Base-by-base conservation (phyloP, 192 early-diverging fungal genomes). In the Chytriomyces hyalinus region DNA sequence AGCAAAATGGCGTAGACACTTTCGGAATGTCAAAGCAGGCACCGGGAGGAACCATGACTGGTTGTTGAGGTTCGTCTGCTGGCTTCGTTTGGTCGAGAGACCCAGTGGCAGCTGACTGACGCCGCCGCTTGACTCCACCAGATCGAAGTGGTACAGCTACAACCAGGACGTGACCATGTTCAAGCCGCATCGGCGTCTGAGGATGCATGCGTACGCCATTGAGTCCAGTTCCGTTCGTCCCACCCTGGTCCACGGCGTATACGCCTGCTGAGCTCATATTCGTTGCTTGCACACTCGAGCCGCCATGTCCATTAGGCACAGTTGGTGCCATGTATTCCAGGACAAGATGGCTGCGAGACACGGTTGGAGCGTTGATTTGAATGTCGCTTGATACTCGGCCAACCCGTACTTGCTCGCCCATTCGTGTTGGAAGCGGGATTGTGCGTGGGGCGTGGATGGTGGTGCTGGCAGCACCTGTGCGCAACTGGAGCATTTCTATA, bases 181-280 rank as follows among this genome's bases (percentile, higher is more conserved):
- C 20, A 20, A 57, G 20, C 4, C 20, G 53, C 13, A 57, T 57
- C 15, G 53, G 53, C 4, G 13, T 57, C 3, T 57, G 53, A 13
- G 53, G 53, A 20, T 13, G 15, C 15, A 57, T 13, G 20, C 53
- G 53, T 13, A 57, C 53, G 20, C 53, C 53, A 20, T 57, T 57
- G 53, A 57, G 53, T 13, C 53, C 53, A n/a, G 53, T 57, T 57
- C 53, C 53, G 53, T 57, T 57, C 15, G 53, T 57, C 20, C 53
- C 53, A 20, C 53, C 53, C 53, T 57, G 13, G 53, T 57, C 36
- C 36, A 36, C 36, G 36, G 36, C 36, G 4, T 36, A 36, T 36
- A 36, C 36, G 36, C 36, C 36, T 36, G 36, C 36, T 36, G 36
- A 36, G 36, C 36, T 36, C 36, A 4, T 3, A 36, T 4, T 57